phyloP scores from a whole-genome alignment of 495 filamentous ascomycete species.

The Aspergillus ostianus region DNA sequence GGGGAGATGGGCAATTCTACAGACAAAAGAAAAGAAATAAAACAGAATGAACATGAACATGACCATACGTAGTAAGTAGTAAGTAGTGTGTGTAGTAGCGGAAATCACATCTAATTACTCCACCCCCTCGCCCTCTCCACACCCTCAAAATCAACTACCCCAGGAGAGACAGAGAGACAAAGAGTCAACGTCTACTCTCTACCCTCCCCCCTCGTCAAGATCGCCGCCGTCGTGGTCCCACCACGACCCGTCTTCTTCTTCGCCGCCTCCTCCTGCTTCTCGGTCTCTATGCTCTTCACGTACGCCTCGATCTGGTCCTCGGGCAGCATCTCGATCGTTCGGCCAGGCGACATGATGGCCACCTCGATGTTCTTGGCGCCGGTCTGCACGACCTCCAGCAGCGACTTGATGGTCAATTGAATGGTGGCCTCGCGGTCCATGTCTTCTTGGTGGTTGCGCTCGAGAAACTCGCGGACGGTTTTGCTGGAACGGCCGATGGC shows the following conservation, averaged over 20 bases:
- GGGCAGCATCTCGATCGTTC: conserved; percentile 88
- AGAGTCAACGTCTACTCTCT: conserved; percentile 16
- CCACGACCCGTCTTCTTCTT: conserved; percentile 89
- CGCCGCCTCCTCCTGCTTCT: conserved; percentile 97
- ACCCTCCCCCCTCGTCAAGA: conserved; percentile 66
- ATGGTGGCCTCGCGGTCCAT: conserved; percentile 98
- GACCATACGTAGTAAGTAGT: not conserved
- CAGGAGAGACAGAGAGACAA: not conserved
- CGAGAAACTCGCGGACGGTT: conserved; percentile 96
- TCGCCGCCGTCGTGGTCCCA: conserved; percentile 74
- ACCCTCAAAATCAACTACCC: not conserved
- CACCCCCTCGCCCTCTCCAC: not conserved
- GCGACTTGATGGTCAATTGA: conserved; percentile 93
- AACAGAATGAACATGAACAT: conserved; percentile 1
- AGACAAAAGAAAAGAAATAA: not conserved
- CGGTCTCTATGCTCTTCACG: conserved; percentile 96
- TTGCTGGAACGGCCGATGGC: conserved; percentile 98
- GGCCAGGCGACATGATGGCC: conserved; percentile 95
- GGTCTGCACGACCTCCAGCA: conserved; percentile 96
- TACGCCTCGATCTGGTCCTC: conserved; percentile 94
- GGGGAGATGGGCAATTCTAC: too few species aligned
- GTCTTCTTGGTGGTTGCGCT: conserved; percentile 94
- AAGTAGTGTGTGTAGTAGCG: not conserved
- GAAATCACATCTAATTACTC: not conserved
- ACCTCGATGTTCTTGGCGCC: conserved; percentile 99